Base-by-base conservation (phyloP, 345 rosid species). In the Syzygium aqueum region DNA sequence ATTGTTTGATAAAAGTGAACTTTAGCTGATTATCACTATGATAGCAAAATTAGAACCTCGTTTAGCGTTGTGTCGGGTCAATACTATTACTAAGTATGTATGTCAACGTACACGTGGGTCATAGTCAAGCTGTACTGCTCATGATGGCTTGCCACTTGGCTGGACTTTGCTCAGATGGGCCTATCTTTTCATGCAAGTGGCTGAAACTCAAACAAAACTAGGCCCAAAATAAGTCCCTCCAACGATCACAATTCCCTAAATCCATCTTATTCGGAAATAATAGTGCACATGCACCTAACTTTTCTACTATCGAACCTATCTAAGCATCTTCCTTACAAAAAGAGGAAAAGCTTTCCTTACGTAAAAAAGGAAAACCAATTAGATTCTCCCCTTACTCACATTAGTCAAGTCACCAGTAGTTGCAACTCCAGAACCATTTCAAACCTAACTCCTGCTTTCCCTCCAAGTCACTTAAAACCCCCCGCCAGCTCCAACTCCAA, bases 381-480 rank as follows among this genome's bases (percentile, higher is more conserved):
- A 19, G 27, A 73, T 37, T 33, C 3, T 19, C 80, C 46, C 46
- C 86, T 11, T 43, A 19, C 50, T 57, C 19, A 25, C 51, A 30
- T 14, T 28, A 13, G 27, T 25, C 61, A 17, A 59, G 89, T 84
- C 89, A 84, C 77, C 65, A 87, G 89, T 87, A 87, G 89, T 85
- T 87, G 86, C 86, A 87, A 87, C 88, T 59, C 84, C 86, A 61
- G 27, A 84, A 84, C 86, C 85, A 87, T 86, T 67, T 84, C 56
- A 84, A 87, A 87, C 61, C 88, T 87, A 83, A 37, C 88, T 9
- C 28, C n/a, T 50, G 30, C 59, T 83, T 67, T 87, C 78, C 85
- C 85, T 87, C 52, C 88, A 61, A 83, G 82, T 84, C 37, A 51
- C 63, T 25, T 82, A 11, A 57, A 25, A 33, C 8, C 33, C 53